Conservation (phyloP, 257 asterid genomes). For the Lycium barbarum region DNA sequence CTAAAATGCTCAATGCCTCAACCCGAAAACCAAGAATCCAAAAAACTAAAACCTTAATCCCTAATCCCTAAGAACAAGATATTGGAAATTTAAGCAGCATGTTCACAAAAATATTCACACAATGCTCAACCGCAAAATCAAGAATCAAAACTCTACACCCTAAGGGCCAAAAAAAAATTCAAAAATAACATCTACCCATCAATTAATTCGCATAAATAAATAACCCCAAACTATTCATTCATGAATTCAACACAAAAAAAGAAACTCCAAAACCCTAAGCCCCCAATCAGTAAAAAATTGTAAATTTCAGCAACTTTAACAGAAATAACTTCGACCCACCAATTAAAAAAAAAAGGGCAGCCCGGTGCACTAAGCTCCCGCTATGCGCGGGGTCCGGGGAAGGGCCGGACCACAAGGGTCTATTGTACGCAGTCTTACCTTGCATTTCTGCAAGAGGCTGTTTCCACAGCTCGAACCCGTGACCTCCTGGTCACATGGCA, state of each 20-base stretch:
- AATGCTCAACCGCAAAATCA: not conserved
- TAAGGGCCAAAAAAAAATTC: too few species aligned
- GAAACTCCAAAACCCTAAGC: not conserved
- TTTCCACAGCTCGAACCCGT: too few species aligned
- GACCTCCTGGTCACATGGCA: too few species aligned
- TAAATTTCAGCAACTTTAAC: too few species aligned
- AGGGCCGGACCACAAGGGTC: too few species aligned
- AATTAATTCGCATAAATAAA: not conserved
- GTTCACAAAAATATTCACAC: not conserved
- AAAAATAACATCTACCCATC: not conserved
- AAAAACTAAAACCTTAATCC: not conserved
- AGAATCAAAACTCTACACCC: not conserved
- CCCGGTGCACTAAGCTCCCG: too few species aligned
- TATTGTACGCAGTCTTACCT: too few species aligned
- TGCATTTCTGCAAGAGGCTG: too few species aligned
- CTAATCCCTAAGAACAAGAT: not conserved
- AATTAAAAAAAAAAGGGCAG: too few species aligned
- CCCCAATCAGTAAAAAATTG: not conserved
- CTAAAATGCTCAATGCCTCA: not conserved
- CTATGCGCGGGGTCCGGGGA: too few species aligned
- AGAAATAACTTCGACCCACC: not conserved
- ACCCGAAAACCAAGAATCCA: too few species aligned
- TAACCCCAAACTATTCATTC: not conserved
- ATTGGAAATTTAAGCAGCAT: not conserved
- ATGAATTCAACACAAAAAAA: not conserved